Evolutionary conservation across 164 flowering plant species (phyloP).

Genomic region (Vitis vinifera): DNA sequence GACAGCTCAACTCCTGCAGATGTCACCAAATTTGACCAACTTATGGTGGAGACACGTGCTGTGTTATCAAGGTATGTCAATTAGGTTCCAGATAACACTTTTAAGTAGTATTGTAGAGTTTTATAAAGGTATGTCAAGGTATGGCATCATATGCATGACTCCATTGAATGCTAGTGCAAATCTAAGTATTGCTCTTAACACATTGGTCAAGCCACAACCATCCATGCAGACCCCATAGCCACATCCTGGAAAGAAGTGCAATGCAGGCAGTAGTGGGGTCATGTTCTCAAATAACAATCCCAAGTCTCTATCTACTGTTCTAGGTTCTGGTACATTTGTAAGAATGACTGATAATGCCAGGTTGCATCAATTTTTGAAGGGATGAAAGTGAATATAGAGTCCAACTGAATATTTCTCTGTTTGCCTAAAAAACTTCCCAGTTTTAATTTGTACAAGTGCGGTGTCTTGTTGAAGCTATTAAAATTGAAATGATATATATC

Average conservation of each 20-base stretch:
- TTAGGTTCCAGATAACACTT: background rate
- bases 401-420: too few relatives aligned
- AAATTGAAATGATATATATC: too few relatives aligned
- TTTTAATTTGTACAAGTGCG: too few relatives aligned
- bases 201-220: too few relatives aligned
- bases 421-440: too few relatives aligned
- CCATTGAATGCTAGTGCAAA: background rate
- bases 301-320: too few relatives aligned
- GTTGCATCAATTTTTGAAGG: too few relatives aligned
- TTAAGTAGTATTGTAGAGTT: background rate
- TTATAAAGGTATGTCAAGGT: too few relatives aligned
- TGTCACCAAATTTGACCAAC: conserved; percentile 58
- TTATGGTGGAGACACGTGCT: conserved; percentile 70
- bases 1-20: conserved; percentile 26
- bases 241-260: background rate
- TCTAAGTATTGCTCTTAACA: background rate
- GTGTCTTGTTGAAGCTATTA: background rate
- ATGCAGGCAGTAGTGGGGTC: background rate
- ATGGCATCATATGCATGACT: background rate
- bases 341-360: background rate
- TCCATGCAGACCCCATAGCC: background rate
- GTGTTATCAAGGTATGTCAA: conserved; percentile 78
- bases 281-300: background rate
- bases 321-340: too few relatives aligned
- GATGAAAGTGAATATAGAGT: too few relatives aligned